A percentile compares a stretch with the other conserved stretches of the same genome.
These are phyloP conservation scores for Eucalyptus virginea DNA, from an alignment of 345 rosid genomes.

Conservation along the genomic window DNA sequence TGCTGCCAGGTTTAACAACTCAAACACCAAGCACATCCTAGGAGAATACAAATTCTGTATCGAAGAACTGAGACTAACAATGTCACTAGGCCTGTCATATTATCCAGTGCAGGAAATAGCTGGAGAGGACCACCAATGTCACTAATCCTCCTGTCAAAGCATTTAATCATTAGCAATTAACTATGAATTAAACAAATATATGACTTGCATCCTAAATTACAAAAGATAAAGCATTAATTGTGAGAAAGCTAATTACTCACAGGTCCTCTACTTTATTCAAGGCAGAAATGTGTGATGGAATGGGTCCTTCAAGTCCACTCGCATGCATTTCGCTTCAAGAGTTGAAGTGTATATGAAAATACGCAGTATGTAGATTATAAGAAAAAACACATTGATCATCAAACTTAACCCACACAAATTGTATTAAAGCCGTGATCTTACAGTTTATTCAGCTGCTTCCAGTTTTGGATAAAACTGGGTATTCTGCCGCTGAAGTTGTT, in stretches of 20 bases:
- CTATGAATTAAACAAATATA: not conserved
- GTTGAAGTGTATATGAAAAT: not conserved
- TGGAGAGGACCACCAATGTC: slow-evolving; percentile 26
- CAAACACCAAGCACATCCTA: not conserved
- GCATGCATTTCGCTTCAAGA: slow-evolving; percentile 43
- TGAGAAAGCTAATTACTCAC: slow-evolving; percentile 15
- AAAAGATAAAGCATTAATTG: not conserved
- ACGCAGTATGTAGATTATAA: not conserved
- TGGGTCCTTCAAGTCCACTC: slow-evolving; percentile 43
- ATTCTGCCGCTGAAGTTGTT: slow-evolving; percentile 62
- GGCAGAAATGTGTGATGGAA: slow-evolving; percentile 24
- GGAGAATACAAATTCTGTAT: not conserved
- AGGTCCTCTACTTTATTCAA: slow-evolving; percentile 9
- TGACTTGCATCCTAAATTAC: not conserved
- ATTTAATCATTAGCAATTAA: not conserved
- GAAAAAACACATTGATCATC: not conserved
- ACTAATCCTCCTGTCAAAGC: slow-evolving; percentile 28
- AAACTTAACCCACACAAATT: not conserved
- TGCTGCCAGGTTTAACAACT: not conserved
- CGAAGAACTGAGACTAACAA: slow-evolving; percentile 12
- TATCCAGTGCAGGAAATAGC: slow-evolving; percentile 11
- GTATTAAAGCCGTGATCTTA: slow-evolving; percentile 16
- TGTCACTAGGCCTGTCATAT: slow-evolving; percentile 7
- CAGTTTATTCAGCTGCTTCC: slow-evolving; percentile 53
- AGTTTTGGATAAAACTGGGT: slow-evolving; percentile 49